Evolutionary conservation across 129 eudicot genomes (phyloP), one percentile per base, ranked within the genome.

Genomic region (Tanacetum coccineum): DNA sequence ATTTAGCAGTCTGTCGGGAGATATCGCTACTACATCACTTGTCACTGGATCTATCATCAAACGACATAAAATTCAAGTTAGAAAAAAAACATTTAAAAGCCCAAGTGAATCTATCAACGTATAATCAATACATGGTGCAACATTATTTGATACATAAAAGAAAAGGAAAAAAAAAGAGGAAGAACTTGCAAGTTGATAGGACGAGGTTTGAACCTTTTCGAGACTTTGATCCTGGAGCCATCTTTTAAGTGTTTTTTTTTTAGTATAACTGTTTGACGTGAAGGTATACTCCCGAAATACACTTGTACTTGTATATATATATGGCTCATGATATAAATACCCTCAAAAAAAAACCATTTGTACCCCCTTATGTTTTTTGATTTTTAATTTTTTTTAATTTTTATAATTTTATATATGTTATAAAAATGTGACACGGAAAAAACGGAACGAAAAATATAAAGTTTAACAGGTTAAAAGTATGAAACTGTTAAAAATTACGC

Each of bases 21-120:
- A 81, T 18, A 81, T 69, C 1, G 67, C 79, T 8, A 81, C 53
- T 2, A 73, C 84, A 19, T 46, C 17, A 44, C 65, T 71, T 20
- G 81, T 80, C 4, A 81, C 74, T 45, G 78, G 82, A 79, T 85
- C 87, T 82, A 45, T 36, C 46, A 49, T 67, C 54, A 74, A 74
- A 42, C 18, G 30, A 3, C 25, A 22, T 22, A 22, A n/a, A 22
- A 22, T 22, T 22, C 2, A 22, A 0, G 25, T 22, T 22, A 22
- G 22, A 15, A 52, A 67, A 22, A 1, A n/a, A 28, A 17, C 14
- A 4, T 20, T 32, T 54, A 67, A 28, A 48, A 22, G 25, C 25
- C 25, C 59, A 45, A 74, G 67, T 7, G 50, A 47, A 46, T 10
- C 6, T 13, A 21, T 57, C 19, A 26, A 58, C 46, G 19, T 9